Percentiles rank a stretch among this genome's conserved stretches.
phyloP scores from a whole-genome alignment of 1,284 basidiomycete species.

The Malassezia arunalokei region DNA sequence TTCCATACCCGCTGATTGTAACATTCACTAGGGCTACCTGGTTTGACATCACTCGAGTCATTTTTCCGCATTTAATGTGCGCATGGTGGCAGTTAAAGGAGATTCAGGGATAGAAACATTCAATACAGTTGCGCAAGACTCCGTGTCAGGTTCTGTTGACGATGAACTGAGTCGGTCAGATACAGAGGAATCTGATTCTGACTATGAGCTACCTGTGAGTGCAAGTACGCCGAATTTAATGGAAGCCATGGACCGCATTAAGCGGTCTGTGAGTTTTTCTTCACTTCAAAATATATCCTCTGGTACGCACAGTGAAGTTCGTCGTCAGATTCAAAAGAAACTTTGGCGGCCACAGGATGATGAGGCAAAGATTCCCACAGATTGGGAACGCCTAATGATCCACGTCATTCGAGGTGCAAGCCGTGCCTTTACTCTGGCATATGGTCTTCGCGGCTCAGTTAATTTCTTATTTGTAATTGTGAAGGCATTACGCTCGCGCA shows the following conservation, averaged over 20 bases:
- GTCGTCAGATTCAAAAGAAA: conserved; percentile 33
- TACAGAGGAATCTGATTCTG: conserved; percentile 21
- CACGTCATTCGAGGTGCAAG: conserved; percentile 36
- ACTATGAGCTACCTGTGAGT: conserved; percentile 20
- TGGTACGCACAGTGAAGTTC: conserved; percentile 28
- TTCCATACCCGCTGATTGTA: background rate
- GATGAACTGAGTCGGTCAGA: background rate
- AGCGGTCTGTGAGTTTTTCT: conserved; percentile 33
- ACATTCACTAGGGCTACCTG: background rate
- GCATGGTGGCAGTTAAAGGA: too few relatives aligned
- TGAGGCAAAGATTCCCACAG: conserved; percentile 28
- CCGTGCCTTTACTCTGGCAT: conserved; percentile 34
- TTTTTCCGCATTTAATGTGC: too few relatives aligned
- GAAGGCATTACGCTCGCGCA: conserved; percentile 23
- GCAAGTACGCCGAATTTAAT: conserved; percentile 37
- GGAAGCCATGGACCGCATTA: conserved; percentile 35
- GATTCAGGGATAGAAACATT: too few relatives aligned
- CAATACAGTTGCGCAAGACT: too few relatives aligned
- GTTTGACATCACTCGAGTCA: too few relatives aligned
- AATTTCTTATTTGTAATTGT: conserved; percentile 34
- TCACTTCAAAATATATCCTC: conserved; percentile 34
- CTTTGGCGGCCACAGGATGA: conserved; percentile 44
- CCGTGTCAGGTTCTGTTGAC: too few relatives aligned
- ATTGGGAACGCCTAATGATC: conserved; percentile 41
- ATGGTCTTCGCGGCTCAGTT: conserved; percentile 31